Base-by-base conservation (phyloP, 306 rosid genomes). In the Glycine tomentella region DNA sequence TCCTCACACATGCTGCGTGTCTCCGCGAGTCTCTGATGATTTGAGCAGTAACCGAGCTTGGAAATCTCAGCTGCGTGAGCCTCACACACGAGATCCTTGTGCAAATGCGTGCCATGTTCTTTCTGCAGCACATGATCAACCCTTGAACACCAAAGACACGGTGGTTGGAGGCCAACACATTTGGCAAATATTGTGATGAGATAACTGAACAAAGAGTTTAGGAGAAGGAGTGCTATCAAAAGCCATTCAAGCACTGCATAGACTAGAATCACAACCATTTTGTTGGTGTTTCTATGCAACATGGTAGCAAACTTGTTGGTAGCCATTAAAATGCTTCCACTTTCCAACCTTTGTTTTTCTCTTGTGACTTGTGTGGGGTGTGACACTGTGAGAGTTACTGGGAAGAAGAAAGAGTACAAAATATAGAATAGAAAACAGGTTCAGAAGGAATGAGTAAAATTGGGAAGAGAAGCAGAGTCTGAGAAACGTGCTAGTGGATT, bases 191-290 rank as follows among this genome's bases (percentile, higher is more conserved):
- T 89, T 8, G 84, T 58, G 83, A 89, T 90, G 70, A 84, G 71
- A 63, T 89, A 93, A 46, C 89, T 81, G 82, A 93, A 86, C 69
- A 93, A 72, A 53, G 97, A 90, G 88, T 90, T 84, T 8, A 91
- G 76, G 61, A 91, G 97, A 40, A 93, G 92, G 17, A 93, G 91
- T 7, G 79, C 13, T 71, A 93, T 89, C 77, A 93, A 69, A 64
- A 87, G 40, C 98, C 98, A 93, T 81, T 93, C 98, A 16, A 93
- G 97, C 44, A 90, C 71, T 46, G 92, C 91, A 84, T 90, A 90
- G 11, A 87, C 90, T 69, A 93, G 88, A 72, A 80, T 74, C 4
- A 84, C 77, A 36, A 83, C 73, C 12, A 93, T 17, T 72, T 76
- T 84, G 86, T 88, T 85, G 11, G 86, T 89, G 87, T 84, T 88